Evolutionary conservation across 2,329 filamentous ascomycete genomes (phyloP).

Genomic region (Epicoccum nigrum): DNA sequence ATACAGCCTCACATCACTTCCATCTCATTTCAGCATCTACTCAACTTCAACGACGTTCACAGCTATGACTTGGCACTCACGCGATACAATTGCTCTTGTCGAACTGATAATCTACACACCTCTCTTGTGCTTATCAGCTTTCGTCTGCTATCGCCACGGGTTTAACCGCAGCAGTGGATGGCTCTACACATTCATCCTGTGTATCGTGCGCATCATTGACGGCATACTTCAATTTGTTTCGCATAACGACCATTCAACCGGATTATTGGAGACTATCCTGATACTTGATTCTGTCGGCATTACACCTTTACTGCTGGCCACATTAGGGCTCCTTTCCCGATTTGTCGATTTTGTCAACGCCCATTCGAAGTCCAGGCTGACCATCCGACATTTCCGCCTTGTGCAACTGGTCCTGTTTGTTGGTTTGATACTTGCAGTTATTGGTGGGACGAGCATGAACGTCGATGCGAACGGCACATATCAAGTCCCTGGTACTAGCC

Average conservation of each 20-base stretch:
- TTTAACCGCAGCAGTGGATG: conserved; percentile 56
- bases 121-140: conserved; percentile 35
- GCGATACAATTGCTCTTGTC: conserved; percentile 27
- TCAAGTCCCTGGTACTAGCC: conserved; percentile 24
- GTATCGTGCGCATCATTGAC: conserved; percentile 59
- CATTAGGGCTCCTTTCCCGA: conserved; percentile 53
- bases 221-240: conserved; percentile 58
- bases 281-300: conserved; percentile 57
- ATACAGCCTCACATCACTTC: neutral
- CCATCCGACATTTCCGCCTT: conserved; percentile 33
- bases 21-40: neutral
- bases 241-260: conserved; percentile 50
- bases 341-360: conserved; percentile 29
- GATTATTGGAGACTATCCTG: conserved; percentile 50
- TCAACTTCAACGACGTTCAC: neutral
- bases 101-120: conserved; percentile 49
- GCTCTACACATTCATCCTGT: conserved; percentile 61
- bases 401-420: conserved; percentile 40
- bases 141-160: conserved; percentile 47
- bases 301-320: conserved; percentile 56
- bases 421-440: conserved; percentile 46
- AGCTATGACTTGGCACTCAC: conserved; percentile 9
- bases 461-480: conserved; percentile 19
- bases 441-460: conserved; percentile 19
- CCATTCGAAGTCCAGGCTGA: conserved; percentile 24